phyloP scores from a whole-genome alignment of 371 early-diverging fungal species.

The Mucor circinelloides region DNA sequence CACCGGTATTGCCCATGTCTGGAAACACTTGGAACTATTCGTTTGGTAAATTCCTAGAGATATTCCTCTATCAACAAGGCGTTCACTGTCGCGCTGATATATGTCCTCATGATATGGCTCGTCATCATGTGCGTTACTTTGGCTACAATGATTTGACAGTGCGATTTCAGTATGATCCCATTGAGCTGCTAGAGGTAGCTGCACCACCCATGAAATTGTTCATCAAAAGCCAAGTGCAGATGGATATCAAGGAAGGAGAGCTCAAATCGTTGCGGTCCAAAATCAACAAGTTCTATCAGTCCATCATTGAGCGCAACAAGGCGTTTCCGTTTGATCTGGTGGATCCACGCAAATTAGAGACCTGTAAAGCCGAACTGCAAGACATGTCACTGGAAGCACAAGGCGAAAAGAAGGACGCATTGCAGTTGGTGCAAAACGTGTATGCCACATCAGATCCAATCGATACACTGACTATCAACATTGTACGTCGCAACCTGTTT shows the following conservation, averaged over 20 bases:
- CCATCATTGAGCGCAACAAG: slow-evolving; percentile 68
- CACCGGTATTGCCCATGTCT: slow-evolving; percentile 82
- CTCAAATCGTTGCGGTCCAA: slow-evolving; percentile 58
- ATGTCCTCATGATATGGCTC: slow-evolving; percentile 86
- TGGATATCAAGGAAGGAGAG: slow-evolving; percentile 66
- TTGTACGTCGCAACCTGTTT: slow-evolving; percentile 73
- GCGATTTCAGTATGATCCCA: slow-evolving; percentile 76
- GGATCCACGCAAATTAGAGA: slow-evolving; percentile 62
- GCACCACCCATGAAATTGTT: slow-evolving; percentile 81
- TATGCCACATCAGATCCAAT: slow-evolving; percentile 74
- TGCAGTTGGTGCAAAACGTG: slow-evolving; percentile 83
- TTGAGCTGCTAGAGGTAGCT: slow-evolving; percentile 81
- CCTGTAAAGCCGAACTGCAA: slow-evolving; percentile 64
- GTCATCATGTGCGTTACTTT: slow-evolving; percentile 85
- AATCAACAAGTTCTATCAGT: slow-evolving; percentile 76
- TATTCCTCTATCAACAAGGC: slow-evolving; percentile 80
- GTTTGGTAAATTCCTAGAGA: slow-evolving; percentile 96
- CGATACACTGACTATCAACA: slow-evolving; percentile 81
- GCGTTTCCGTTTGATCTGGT: slow-evolving; percentile 70
- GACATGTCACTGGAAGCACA: slow-evolving; percentile 66
- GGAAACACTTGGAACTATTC: slow-evolving; percentile 93
- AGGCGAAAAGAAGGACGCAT: slow-evolving; percentile 79
- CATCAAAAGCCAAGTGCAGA: slow-evolving; percentile 61
- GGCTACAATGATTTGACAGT: slow-evolving; percentile 76
- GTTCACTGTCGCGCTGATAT: slow-evolving; percentile 71